Base-by-base conservation (phyloP, 2,329 filamentous ascomycete species). In the Cryphonectria radicalis region DNA sequence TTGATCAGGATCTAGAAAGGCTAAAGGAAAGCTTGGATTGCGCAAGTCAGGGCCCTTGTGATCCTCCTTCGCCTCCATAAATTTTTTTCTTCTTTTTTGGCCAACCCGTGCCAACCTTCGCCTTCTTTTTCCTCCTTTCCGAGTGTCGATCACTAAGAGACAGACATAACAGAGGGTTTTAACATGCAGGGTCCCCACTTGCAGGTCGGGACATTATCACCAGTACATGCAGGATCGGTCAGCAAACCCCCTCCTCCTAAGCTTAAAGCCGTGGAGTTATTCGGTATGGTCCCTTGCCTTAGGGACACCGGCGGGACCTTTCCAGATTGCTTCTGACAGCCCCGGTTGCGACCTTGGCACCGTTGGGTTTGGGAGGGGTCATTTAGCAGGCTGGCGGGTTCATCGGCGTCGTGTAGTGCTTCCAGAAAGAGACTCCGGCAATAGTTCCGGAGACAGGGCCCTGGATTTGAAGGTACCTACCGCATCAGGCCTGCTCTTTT, bases 381-480 rank as follows among this genome's bases (percentile, higher is more conserved):
- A 11, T 43, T n/a, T 50, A 50, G 22, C 22, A 50, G 65, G 55
- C 53, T 28, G 46, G 37, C 25, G 13, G 25, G 10, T 40, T 59
- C 55, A 8, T 59, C 55, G 55, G 55, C 55, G 55, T 35, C 35
- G 35, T 40, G 59, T 28, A 40, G 40, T 57, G 65, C 64, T 66
- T 66, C 64, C 35, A 66, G 64, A 55, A 66, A 25, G 35, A 53
- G 64, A 55, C 19, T 50, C 64, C 64, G 64, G 50, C 50, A 59
- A 67, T 67, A 59, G 65, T 59, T 57, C 35, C 65, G 50, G 50
- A 40, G 40, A 46, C 40, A 64, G 62, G 42, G 10, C 62, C 62
- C 40, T 46, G 40, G 53, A 17, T 59, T 40, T n/a, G 53, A 57
- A 59, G 35, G 25, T 53, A 67, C 50, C 37, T 67, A 57, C 35